Evolutionary conservation across 129 eudicot species (phyloP).

Genomic region (Flaveria sonorensis): DNA sequence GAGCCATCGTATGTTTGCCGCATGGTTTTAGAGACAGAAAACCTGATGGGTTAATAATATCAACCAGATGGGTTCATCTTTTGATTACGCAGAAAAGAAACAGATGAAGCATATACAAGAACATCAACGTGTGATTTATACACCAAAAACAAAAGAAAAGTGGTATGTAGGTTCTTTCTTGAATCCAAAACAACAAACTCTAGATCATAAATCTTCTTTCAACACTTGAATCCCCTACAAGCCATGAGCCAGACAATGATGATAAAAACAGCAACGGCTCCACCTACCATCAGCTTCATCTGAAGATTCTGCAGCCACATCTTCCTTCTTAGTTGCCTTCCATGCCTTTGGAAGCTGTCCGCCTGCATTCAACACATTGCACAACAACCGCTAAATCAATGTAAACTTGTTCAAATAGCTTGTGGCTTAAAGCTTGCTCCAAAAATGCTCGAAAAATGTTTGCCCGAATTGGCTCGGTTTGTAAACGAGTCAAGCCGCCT

Average conservation of each 20-base stretch:
- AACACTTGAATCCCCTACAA: constrained; percentile 67
- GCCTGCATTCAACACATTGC: constrained; percentile 52
- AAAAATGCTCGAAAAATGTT: too few species aligned
- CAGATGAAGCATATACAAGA: constrained; percentile 26
- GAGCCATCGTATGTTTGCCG: too few species aligned
- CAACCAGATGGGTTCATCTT: background rate
- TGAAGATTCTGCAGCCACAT: constrained; percentile 97
- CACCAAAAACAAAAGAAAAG: constrained; percentile 24
- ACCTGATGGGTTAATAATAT: background rate
- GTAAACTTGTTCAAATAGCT: too few species aligned
- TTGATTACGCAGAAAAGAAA: constrained; percentile 22
- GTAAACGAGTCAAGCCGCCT: too few species aligned
- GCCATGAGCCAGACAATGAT: constrained; percentile 67
- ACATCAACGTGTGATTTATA: constrained; percentile 35
- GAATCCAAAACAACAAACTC: constrained; percentile 14
- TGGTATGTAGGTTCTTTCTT: constrained; percentile 8
- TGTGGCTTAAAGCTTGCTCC: too few species aligned
- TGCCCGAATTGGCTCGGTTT: too few species aligned
- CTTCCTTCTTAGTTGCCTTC: constrained; percentile 72
- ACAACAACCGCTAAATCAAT: background rate
- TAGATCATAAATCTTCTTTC: constrained; percentile 15
- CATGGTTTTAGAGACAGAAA: too few species aligned
- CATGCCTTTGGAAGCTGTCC: constrained; percentile 91
- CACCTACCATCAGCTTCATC: constrained; percentile 80
- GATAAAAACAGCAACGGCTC: constrained; percentile 53